These are phyloP conservation scores for Tardiomyces digboiensis DNA, from an alignment of 1,139 yeast species.

Conservation along the genomic window DNA sequence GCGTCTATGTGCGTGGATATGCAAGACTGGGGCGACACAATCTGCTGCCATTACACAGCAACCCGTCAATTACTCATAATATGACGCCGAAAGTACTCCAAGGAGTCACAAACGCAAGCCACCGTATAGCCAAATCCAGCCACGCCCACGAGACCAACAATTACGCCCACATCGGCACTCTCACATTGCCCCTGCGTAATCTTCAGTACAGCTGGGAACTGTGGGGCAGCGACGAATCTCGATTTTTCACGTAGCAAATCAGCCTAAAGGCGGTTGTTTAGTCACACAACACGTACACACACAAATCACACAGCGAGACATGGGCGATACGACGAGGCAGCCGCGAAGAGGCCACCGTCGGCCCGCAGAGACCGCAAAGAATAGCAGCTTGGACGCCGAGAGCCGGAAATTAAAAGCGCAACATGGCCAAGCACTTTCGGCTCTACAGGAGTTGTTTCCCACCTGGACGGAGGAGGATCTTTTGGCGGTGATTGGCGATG, in stretches of 20 bases:
- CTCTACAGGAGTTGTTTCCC: slow-evolving; percentile 80
- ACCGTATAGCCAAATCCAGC: no score
- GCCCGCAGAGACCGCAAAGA: background rate
- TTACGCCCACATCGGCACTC: no score
- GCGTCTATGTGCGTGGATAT: no score
- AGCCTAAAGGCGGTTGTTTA: slow-evolving; percentile 1
- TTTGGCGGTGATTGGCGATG: slow-evolving; percentile 62
- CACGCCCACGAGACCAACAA: no score
- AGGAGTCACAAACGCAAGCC: no score
- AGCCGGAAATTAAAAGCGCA: slow-evolving; percentile 24
- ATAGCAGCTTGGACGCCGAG: slow-evolving; percentile 28
- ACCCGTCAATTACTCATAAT: no score
- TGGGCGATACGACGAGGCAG: slow-evolving; percentile 2
- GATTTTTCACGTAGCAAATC: slow-evolving; percentile 1
- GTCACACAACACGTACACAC: slow-evolving; percentile 7
- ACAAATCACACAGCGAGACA: slow-evolving; percentile 10
- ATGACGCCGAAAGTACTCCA: no score
- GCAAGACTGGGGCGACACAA: no score
- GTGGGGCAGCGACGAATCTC: background rate
- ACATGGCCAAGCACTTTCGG: slow-evolving; percentile 31
- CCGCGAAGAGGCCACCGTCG: slow-evolving; percentile 5
- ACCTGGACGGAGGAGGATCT: slow-evolving; percentile 92
- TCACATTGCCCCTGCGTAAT: no score
- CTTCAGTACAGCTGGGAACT: no score
- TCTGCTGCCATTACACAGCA: no score